Conservation (phyloP, 148 eudicot genomes). For the Rhododendron molle region DNA sequence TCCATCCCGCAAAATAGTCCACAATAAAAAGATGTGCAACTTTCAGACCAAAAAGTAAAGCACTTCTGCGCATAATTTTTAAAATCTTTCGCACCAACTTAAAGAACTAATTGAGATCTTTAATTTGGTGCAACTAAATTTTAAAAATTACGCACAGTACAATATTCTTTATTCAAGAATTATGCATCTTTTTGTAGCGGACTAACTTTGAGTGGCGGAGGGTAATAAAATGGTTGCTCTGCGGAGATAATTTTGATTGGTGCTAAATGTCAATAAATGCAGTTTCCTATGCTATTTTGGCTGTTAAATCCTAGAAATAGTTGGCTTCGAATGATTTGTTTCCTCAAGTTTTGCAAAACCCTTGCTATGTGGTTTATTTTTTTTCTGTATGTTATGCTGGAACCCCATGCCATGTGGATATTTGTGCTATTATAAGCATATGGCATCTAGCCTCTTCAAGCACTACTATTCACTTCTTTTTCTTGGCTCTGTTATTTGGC, state of each 20-base stretch:
- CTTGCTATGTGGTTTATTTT: not conserved
- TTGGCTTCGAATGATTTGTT: not conserved
- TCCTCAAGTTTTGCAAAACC: not conserved
- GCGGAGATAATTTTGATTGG: not conserved
- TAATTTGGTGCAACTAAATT: not conserved
- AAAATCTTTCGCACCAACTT: not conserved
- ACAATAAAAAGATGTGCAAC: not conserved
- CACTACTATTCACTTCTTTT: slow-evolving; percentile 5
- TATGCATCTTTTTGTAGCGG: not conserved
- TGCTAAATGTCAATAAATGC: not conserved
- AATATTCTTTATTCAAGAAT: not conserved
- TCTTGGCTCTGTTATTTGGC: not conserved
- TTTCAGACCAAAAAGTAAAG: not conserved
- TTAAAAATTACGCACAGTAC: not conserved
- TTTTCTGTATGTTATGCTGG: not conserved
- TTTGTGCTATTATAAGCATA: not conserved
- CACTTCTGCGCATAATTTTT: not conserved
- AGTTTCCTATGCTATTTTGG: not conserved
- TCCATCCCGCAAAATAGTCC: not conserved
- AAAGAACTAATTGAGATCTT: not conserved
- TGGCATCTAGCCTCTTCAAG: not conserved
- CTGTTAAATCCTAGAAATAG: not conserved
- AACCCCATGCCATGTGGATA: not conserved
- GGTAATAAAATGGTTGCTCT: not conserved
- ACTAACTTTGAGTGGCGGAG: not conserved